These are phyloP conservation scores for Saccharomyces eubayanus DNA, from an alignment of 805 yeast species.

Conservation along the genomic window DNA sequence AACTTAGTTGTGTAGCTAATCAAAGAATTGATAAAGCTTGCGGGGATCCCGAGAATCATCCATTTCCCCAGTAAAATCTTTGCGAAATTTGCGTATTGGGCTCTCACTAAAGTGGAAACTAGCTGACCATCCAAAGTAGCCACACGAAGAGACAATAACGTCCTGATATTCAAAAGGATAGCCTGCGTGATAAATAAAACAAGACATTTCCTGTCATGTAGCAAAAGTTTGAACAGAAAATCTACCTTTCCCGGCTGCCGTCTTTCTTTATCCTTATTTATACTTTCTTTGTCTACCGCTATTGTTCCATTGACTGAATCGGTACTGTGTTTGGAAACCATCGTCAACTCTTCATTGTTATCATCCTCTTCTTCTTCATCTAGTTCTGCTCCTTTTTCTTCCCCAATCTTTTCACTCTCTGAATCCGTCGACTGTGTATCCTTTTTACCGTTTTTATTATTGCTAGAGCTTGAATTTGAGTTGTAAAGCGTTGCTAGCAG, in stretches of 20 bases:
- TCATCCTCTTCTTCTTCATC: slow-evolving; percentile 2
- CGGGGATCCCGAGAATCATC: slow-evolving; percentile 83
- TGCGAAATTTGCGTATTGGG: slow-evolving; percentile 55
- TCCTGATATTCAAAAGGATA: slow-evolving; percentile 53
- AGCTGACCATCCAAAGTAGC: slow-evolving; percentile 81
- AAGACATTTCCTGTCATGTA: slow-evolving; percentile 25
- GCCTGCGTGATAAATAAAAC: slow-evolving; percentile 43
- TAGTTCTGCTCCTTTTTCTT: slow-evolving; percentile 3
- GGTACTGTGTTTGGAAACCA: neutral
- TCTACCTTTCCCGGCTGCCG: slow-evolving; percentile 7
- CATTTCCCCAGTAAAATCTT: slow-evolving; percentile 55
- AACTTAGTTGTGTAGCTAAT: slow-evolving; percentile 53
- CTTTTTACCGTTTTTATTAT: slow-evolving; percentile 5
- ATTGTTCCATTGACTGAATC: neutral
- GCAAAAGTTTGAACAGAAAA: slow-evolving; percentile 21
- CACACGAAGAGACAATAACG: slow-evolving; percentile 67
- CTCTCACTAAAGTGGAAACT: slow-evolving; percentile 73
- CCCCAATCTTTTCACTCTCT: slow-evolving; percentile 5
- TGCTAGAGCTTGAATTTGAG: slow-evolving; percentile 8
- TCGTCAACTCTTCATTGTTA: neutral
- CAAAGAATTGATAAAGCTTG: slow-evolving; percentile 67
- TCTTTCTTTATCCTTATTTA: slow-evolving; percentile 1
- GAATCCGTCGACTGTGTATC: slow-evolving; percentile 3
- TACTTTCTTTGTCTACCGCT: slow-evolving; percentile 1
- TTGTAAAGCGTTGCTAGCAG: slow-evolving; percentile 19